A percentile compares a stretch with the other conserved stretches of the same genome.
Evolutionary conservation across 306 rosid genomes (phyloP).

Genomic region (Lagenaria siceraria): DNA sequence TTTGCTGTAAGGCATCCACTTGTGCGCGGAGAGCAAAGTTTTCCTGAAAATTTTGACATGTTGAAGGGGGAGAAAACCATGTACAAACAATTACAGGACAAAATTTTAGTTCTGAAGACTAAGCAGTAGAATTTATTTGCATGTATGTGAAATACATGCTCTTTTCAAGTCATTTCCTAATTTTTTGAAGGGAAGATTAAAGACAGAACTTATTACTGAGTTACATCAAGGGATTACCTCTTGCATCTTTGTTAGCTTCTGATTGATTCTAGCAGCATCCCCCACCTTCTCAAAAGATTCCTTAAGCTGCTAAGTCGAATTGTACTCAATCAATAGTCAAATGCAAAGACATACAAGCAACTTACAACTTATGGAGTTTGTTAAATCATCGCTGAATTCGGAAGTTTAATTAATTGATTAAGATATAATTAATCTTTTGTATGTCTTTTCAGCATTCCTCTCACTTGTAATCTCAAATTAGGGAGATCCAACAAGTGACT

Average conservation of each 20-base stretch:
- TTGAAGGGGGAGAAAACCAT: neutral
- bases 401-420: no score
- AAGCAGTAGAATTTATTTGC: neutral
- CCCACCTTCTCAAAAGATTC: constrained; percentile 24
- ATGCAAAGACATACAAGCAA: neutral
- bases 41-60: constrained; percentile 23
- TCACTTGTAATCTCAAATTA: neutral
- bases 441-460: neutral
- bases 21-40: neutral
- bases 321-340: constrained; percentile 5
- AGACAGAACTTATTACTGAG: neutral
- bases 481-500: neutral
- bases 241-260: constrained; percentile 32
- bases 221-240: constrained; percentile 32
- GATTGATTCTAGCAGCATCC: constrained; percentile 27
- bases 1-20: constrained; percentile 5
- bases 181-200: constrained; percentile 12
- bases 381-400: neutral
- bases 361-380: neutral
- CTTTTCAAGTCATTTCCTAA: neutral
- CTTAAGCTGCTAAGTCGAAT: constrained; percentile 27
- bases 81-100: neutral
- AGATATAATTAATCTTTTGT: neutral
- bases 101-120: neutral
- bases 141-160: neutral